These are phyloP conservation scores for Fusarium pilosicola DNA, from an alignment of 2,329 filamentous ascomycete species.

Conservation along the genomic window DNA sequence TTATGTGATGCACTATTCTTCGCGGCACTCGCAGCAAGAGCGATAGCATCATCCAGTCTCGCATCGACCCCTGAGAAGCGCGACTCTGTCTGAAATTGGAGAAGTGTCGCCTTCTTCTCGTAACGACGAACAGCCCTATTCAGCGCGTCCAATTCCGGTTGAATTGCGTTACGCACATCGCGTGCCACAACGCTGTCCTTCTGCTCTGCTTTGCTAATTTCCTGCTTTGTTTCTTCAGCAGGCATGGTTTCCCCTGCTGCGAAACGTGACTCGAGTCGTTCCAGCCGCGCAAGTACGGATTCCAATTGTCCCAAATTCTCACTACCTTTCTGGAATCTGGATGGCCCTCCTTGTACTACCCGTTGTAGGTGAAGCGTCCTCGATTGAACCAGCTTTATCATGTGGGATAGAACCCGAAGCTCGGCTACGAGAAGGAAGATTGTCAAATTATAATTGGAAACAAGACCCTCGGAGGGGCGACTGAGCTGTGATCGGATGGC, in stretches of 20 bases:
- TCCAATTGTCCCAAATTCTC: slow-evolving; percentile 56
- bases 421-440: slow-evolving; percentile 91
- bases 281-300: slow-evolving; percentile 72
- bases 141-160: slow-evolving; percentile 86
- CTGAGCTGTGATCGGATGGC: slow-evolving; percentile 82
- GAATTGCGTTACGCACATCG: slow-evolving; percentile 72
- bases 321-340: slow-evolving; percentile 44
- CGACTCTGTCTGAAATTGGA: slow-evolving; percentile 79
- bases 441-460: slow-evolving; percentile 92
- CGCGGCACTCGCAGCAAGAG: slow-evolving; percentile 81
- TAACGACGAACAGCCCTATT: slow-evolving; percentile 90
- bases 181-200: slow-evolving; percentile 58
- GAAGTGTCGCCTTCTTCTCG: slow-evolving; percentile 84
- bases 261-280: slow-evolving; percentile 71
- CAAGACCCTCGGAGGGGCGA: slow-evolving; percentile 83
- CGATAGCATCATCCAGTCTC: slow-evolving; percentile 79
- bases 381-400: slow-evolving; percentile 81
- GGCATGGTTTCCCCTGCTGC: slow-evolving; percentile 40
- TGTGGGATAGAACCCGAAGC: slow-evolving; percentile 81
- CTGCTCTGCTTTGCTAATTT: slow-evolving; percentile 52
- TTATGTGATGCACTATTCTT: slow-evolving; percentile 56
- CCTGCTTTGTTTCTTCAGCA: slow-evolving; percentile 44
- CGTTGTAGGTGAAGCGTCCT: slow-evolving; percentile 85
- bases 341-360: slow-evolving; percentile 68
- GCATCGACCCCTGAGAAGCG: slow-evolving; percentile 77